A percentile compares a stretch with the other conserved stretches of the same genome.
Conservation (phyloP, 78 protist genomes). For the Isochrysis galbana region DNA sequence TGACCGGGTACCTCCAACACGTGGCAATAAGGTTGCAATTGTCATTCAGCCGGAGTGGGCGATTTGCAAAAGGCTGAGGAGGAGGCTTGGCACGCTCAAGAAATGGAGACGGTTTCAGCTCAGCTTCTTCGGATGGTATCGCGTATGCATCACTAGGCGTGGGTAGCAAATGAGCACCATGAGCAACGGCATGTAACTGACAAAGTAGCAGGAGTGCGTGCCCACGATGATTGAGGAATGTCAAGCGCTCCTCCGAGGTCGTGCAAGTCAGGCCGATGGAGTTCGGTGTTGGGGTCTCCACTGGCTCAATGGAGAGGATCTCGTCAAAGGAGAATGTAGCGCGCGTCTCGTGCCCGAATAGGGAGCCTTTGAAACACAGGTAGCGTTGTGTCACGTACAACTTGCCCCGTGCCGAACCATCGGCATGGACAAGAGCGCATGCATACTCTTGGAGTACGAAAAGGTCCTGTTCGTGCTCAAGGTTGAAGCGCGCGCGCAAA, state of each 20-base stretch:
- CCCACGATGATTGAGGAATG: neutral
- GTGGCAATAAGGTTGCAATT: neutral
- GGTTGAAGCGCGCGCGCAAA: neutral
- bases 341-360: neutral
- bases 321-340: neutral
- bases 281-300: conserved; percentile 3
- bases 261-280: neutral
- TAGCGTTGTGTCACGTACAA: neutral
- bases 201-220: neutral
- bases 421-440: neutral
- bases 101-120: neutral
- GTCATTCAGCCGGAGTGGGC: neutral
- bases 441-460: neutral
- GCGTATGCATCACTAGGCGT: neutral
- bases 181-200: neutral
- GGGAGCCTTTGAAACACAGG: conserved; percentile 1
- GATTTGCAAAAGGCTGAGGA: neutral
- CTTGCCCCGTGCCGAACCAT: neutral
- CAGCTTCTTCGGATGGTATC: neutral
- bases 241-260: neutral
- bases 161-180: neutral
- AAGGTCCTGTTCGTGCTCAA: neutral
- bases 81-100: neutral
- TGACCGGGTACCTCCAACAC: neutral
- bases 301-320: neutral